Conservation (phyloP, 495 filamentous ascomycete genomes). For the Penicillium taxi region DNA sequence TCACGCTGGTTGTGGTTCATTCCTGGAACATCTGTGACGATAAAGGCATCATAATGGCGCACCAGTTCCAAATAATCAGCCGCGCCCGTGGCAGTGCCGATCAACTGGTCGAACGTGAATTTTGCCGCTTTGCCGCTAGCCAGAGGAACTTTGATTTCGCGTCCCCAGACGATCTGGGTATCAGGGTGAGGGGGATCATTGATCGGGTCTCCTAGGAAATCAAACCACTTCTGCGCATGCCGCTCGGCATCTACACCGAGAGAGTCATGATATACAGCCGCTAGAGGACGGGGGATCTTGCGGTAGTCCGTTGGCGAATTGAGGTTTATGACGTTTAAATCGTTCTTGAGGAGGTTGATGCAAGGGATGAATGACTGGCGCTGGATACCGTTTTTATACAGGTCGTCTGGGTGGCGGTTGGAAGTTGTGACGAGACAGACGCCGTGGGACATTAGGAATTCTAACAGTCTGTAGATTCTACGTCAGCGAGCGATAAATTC, state of each 20-base stretch:
- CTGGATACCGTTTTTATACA: slow-evolving; percentile 98
- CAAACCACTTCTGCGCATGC: slow-evolving; percentile 91
- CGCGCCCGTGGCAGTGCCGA: slow-evolving; percentile 77
- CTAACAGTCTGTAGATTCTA: slow-evolving; percentile 54
- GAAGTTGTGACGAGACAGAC: slow-evolving; percentile 92
- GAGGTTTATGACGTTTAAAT: slow-evolving; percentile 82
- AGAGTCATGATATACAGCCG: slow-evolving; percentile 85
- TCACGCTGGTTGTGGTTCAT: slow-evolving; percentile 86
- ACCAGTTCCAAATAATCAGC: slow-evolving; percentile 94
- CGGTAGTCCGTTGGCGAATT: slow-evolving; percentile 95
- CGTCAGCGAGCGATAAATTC: neutral
- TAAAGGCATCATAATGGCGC: slow-evolving; percentile 82
- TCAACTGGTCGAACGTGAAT: slow-evolving; percentile 86
- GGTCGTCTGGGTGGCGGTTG: slow-evolving; percentile 91
- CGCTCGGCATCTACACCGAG: slow-evolving; percentile 66
- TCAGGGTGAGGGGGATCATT: slow-evolving; percentile 67
- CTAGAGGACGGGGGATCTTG: slow-evolving; percentile 88
- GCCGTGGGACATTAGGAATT: slow-evolving; percentile 89
- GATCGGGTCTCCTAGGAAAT: slow-evolving; percentile 77
- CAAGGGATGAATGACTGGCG: slow-evolving; percentile 90
- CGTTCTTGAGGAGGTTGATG: slow-evolving; percentile 79
- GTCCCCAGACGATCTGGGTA: slow-evolving; percentile 86
- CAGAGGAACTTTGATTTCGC: slow-evolving; percentile 75
- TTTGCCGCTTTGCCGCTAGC: slow-evolving; percentile 82
- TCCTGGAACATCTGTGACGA: slow-evolving; percentile 82